These are phyloP conservation scores for Cymbopogon citratus DNA, from an alignment of 176 grass and related monocot species.

Conservation along the genomic window DNA sequence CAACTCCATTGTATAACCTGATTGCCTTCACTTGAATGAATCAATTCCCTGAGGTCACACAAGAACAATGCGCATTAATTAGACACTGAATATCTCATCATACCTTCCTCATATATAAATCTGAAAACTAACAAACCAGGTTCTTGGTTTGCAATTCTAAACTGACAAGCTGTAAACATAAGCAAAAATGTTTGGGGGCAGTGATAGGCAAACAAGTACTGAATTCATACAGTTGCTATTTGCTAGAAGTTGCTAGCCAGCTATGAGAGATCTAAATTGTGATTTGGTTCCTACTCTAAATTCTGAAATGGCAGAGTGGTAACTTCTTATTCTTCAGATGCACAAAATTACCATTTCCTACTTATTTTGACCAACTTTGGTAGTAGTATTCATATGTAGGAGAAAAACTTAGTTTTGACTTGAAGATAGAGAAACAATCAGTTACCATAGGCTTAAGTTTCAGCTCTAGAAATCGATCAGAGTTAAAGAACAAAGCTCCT, in stretches of 20 bases:
- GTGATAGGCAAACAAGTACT: neutral
- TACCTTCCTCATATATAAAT: neutral
- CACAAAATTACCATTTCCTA: neutral
- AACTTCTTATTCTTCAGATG: neutral
- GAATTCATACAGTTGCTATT: neutral
- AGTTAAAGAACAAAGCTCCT: neutral
- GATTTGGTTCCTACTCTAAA: neutral
- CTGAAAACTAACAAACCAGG: neutral
- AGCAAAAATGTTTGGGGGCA: neutral
- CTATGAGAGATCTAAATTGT: neutral
- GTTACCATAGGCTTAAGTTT: neutral
- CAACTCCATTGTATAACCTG: constrained; percentile 41
- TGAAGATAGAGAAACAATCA: neutral
- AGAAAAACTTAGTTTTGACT: neutral
- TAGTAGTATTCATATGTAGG: neutral
- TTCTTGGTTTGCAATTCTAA: neutral
- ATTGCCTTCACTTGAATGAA: constrained; percentile 22
- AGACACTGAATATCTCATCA: neutral
- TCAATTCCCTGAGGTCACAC: constrained; percentile 32
- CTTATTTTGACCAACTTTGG: too few relatives aligned
- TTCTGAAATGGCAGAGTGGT: neutral
- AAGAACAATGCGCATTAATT: constrained; percentile 30
- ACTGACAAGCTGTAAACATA: neutral
- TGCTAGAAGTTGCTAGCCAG: neutral
- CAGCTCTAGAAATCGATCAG: neutral